Percentiles rank a stretch among this genome's conserved stretches.
These are phyloP conservation scores for Daldinia bambusicola DNA, from an alignment of 495 filamentous ascomycete species.

Conservation along the genomic window DNA sequence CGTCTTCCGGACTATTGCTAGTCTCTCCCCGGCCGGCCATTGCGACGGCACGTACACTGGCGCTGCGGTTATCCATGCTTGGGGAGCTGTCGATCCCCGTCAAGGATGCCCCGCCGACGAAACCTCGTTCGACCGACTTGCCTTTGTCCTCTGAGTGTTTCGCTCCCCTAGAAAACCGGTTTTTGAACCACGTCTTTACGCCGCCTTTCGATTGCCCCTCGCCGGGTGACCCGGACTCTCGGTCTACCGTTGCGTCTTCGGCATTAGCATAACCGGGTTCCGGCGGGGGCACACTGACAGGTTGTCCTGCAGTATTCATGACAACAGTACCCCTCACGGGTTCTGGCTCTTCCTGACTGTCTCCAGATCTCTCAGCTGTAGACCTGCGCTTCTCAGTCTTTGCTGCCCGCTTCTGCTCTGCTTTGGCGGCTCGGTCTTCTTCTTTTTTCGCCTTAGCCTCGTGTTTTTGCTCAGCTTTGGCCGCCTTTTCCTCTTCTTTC, in stretches of 20 bases:
- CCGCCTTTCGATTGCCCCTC: conserved; percentile 50
- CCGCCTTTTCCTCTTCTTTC: conserved; percentile 63
- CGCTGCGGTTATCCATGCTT: conserved; percentile 48
- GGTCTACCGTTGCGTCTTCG: conserved; percentile 11
- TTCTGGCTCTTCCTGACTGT: conserved; percentile 31
- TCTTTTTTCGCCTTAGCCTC: conserved; percentile 61
- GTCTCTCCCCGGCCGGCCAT: conserved; percentile 54
- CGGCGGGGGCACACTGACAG: conserved; percentile 32
- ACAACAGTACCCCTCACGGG: conserved; percentile 15
- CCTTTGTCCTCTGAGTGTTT: conserved; percentile 51
- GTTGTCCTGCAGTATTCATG: conserved; percentile 36
- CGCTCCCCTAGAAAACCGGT: conserved; percentile 57
- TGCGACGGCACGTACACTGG: conserved; percentile 62
- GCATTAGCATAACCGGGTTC: conserved; percentile 5
- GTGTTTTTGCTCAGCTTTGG: conserved; percentile 62
- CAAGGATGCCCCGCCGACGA: conserved; percentile 61
- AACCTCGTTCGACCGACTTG: conserved; percentile 50
- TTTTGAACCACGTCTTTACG: conserved; percentile 71
- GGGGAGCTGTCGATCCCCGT: conserved; percentile 51
- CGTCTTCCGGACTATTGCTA: neutral
- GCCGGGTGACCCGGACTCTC: conserved; percentile 24
- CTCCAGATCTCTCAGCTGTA: conserved; percentile 20
- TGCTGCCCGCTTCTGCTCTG: conserved; percentile 58
- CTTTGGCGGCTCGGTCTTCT: too few relatives aligned
- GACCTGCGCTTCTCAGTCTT: conserved; percentile 58